Evolutionary conservation across 306 rosid genomes (phyloP).

Genomic region (Prunus davidiana): DNA sequence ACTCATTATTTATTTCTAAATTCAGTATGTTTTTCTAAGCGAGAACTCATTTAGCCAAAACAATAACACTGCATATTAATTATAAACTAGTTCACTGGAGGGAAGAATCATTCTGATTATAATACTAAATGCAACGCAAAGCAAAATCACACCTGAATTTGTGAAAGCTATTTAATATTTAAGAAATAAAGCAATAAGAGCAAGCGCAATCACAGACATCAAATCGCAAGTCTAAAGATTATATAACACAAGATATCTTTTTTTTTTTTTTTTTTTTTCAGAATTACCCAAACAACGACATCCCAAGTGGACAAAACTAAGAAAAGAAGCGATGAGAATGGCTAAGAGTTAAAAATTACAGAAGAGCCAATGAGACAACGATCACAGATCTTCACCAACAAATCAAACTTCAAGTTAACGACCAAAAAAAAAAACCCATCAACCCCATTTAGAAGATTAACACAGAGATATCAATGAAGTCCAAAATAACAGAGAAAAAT

Average conservation of each 20-base stretch:
- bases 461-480: background rate
- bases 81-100: background rate
- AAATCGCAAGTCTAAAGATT: slow-evolving; percentile 2
- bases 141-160: slow-evolving; percentile 1
- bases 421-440: background rate
- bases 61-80: background rate
- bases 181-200: background rate
- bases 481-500: background rate
- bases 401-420: background rate
- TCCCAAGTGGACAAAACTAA: background rate
- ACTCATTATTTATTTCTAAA: background rate
- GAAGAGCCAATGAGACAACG: background rate
- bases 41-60: background rate
- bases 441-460: slow-evolving; percentile 19
- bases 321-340: background rate
- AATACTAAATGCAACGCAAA: background rate
- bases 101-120: background rate
- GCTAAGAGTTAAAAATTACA: background rate
- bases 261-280: background rate
- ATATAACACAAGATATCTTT: background rate
- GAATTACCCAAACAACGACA: background rate
- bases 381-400: background rate
- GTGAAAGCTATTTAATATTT: background rate
- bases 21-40: background rate
- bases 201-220: slow-evolving; percentile 3